Evolutionary conservation across 306 rosid species (phyloP).

Genomic region (Rubus idaeus): DNA sequence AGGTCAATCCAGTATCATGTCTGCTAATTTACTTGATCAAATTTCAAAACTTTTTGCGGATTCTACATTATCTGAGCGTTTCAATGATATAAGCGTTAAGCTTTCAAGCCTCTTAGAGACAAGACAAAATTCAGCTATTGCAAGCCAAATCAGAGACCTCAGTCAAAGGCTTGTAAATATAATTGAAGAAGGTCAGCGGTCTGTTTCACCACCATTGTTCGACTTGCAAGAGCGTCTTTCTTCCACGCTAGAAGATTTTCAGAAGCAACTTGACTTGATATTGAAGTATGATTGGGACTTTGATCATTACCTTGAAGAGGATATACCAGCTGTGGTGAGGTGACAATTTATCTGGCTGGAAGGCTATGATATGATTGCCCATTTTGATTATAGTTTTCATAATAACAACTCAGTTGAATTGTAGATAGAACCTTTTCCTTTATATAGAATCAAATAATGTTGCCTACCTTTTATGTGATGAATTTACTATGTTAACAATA

Average conservation of each 20-base stretch:
- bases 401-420: slow-evolving; percentile 1
- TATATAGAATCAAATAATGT: background rate
- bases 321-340: slow-evolving; percentile 96
- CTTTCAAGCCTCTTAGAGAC: slow-evolving; percentile 69
- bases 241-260: slow-evolving; percentile 88
- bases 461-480: slow-evolving; percentile 19
- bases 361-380: slow-evolving; percentile 26
- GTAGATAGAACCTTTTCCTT: slow-evolving; percentile 8
- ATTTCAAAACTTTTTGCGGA: slow-evolving; percentile 78
- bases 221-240: slow-evolving; percentile 80
- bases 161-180: slow-evolving; percentile 82
- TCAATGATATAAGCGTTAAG: slow-evolving; percentile 67
- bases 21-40: slow-evolving; percentile 72
- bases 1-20: slow-evolving; percentile 73
- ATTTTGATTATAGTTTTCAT: slow-evolving; percentile 18
- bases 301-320: slow-evolving; percentile 93
- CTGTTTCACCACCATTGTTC: slow-evolving; percentile 84
- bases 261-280: slow-evolving; percentile 91
- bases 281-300: slow-evolving; percentile 99
- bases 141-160: slow-evolving; percentile 75
- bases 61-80: slow-evolving; percentile 69
- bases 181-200: slow-evolving; percentile 84
- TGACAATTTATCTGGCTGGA: slow-evolving; percentile 69
- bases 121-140: slow-evolving; percentile 59
- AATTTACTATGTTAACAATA: slow-evolving; percentile 24